phyloP scores from a whole-genome alignment of 2,329 filamentous ascomycete genomes.

The Polychaeton citri region DNA sequence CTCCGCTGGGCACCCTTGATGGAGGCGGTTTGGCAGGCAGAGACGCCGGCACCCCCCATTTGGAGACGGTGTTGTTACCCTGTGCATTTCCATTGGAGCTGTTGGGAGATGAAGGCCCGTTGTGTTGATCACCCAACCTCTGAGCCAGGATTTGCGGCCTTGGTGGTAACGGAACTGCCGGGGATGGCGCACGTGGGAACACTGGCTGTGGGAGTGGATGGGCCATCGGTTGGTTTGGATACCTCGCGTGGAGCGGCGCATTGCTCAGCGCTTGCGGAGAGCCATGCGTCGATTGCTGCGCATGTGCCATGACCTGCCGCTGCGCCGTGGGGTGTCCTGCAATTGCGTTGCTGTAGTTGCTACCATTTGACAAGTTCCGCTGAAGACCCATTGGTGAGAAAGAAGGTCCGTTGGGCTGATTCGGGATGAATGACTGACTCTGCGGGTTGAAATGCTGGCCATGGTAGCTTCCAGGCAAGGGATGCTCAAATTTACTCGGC shows the following conservation, averaged over 20 bases:
- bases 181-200: slow-evolving; percentile 21
- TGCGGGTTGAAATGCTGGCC: slow-evolving; percentile 86
- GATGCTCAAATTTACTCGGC: slow-evolving; percentile 63
- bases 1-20: slow-evolving; percentile 8
- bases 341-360: slow-evolving; percentile 4
- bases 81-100: slow-evolving; percentile 11
- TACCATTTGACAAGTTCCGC: slow-evolving; percentile 3
- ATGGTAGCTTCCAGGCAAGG: slow-evolving; percentile 72
- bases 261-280: slow-evolving; percentile 19
- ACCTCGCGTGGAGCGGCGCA: slow-evolving; percentile 10
- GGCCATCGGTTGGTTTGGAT: slow-evolving; percentile 13
- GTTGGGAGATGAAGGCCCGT: slow-evolving; percentile 10
- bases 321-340: slow-evolving; percentile 1
- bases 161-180: slow-evolving; percentile 19
- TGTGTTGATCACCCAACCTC: slow-evolving; percentile 14
- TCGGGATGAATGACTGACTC: slow-evolving; percentile 80
- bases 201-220: slow-evolving; percentile 26
- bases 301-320: slow-evolving; percentile 5
- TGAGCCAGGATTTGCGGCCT: slow-evolving; percentile 11
- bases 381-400: slow-evolving; percentile 11
- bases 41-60: slow-evolving; percentile 41
- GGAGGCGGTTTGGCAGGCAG: slow-evolving; percentile 43
- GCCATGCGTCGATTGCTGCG: slow-evolving; percentile 17
- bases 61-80: slow-evolving; percentile 21
- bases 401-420: slow-evolving; percentile 21